Evolutionary conservation across 257 asterid genomes (phyloP).

Genomic region (Nicotiana benthamiana): DNA sequence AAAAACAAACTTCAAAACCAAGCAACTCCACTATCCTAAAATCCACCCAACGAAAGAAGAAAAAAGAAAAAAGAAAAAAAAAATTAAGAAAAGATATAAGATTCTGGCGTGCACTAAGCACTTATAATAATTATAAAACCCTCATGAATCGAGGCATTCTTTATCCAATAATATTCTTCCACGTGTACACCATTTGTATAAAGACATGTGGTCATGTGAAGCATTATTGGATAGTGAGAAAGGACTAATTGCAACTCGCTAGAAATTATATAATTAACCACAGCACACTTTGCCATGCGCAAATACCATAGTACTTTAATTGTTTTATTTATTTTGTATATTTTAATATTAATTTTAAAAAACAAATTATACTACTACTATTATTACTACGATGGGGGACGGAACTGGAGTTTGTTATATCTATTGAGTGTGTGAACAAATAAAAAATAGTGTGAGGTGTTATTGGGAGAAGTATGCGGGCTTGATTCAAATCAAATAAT

Average conservation of each 20-base stretch:
- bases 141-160: constrained; percentile 34
- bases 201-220: constrained; percentile 48
- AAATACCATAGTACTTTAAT: background rate
- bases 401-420: too few species aligned
- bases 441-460: too few species aligned
- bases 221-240: constrained; percentile 46
- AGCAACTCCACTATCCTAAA: constrained; percentile 33
- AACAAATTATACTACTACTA: background rate
- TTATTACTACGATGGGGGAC: background rate
- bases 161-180: constrained; percentile 33
- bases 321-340: background rate
- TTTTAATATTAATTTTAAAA: background rate
- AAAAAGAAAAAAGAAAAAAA: background rate
- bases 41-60: background rate
- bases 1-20: constrained; percentile 43
- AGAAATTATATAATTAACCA: background rate
- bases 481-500: too few species aligned
- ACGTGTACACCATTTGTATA: constrained; percentile 44
- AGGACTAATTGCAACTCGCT: constrained; percentile 13
- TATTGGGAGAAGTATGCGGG: too few species aligned
- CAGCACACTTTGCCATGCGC: background rate
- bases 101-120: constrained; percentile 63
- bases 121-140: constrained; percentile 28
- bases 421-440: too few species aligned
- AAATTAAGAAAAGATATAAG: constrained; percentile 21